Evolutionary conservation across 2,329 filamentous ascomycete species (phyloP), one percentile per base, ranked within the genome.

Genomic region (Boeremia lycopersici): DNA sequence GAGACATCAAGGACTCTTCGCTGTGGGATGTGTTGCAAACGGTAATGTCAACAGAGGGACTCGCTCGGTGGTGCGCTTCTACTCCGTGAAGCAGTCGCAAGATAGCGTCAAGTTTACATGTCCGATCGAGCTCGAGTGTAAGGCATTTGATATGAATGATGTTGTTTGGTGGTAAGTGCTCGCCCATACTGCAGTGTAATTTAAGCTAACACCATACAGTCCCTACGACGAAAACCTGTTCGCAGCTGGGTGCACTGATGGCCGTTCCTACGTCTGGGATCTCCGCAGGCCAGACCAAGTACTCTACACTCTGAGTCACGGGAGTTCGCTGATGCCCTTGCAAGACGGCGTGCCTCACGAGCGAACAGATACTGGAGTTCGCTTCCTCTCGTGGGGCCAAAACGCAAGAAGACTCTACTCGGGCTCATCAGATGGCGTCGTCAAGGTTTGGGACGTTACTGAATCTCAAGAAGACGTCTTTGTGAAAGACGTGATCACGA

Each of bases 241-340:
- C 11, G 82, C 83, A 7, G 84, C 82, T 11, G 84, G 84, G 10
- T 86, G 84, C 57, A 87, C 85, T 0, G 79, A 86, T 67, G 83
- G 84, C 2, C 75, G 75, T 28, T 82, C 82, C 0, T 87, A 86
- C 67, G 75, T 87, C 5, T 88, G 84, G 84, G 85, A 88, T 64
- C 68, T 76, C 26, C 81, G 85, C 1, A 72, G 72, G 12, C 74
- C 76, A 0, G 71, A 78, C 31, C 57, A 67, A 13, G 73, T 81
- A 9, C 65, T 87, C 0, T 82, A 83, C 52, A 69, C 66, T 8
- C 71, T 88, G 2, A 59, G 62, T 1, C 85, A 88, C 61, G 82
- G 79, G 0, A 62, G 69, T 0, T 79, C 84, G 0, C 62, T 85
- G 1, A 79, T 78, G 53, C 78, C 82, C 4, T 69, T 84, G 1